Percentiles rank a stretch among this genome's conserved stretches.
These are phyloP conservation scores for Fusarium concolor DNA, from an alignment of 2,329 filamentous ascomycete species.

Conservation along the genomic window DNA sequence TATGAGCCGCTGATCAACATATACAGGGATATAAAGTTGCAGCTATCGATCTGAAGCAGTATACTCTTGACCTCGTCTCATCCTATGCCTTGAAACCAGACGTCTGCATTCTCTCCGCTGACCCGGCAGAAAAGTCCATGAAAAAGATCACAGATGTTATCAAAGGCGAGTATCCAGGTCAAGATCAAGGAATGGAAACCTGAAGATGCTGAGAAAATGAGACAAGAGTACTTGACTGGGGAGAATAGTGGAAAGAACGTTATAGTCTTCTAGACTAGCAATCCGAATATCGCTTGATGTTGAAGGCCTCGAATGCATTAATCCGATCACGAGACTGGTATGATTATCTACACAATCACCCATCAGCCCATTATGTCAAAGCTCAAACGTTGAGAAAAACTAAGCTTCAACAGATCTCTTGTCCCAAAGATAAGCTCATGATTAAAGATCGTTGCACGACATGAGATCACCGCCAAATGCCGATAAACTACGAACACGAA, in stretches of 20 bases:
- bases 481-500: slow-evolving; percentile 22
- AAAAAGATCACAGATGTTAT: not conserved
- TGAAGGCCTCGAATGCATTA: not conserved
- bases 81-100: slow-evolving; percentile 9
- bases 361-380: not conserved
- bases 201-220: slow-evolving; percentile 17
- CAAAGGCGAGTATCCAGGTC: not conserved
- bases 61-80: slow-evolving; percentile 2
- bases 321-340: not conserved
- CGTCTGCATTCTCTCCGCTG: not conserved
- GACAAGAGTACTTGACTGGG: slow-evolving; percentile 2
- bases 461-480: not conserved
- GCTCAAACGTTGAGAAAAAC: not conserved
- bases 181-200: slow-evolving; percentile 16
- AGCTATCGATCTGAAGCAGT: slow-evolving; percentile 7
- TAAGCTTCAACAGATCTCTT: slow-evolving; percentile 7
- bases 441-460: not conserved
- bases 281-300: no score
- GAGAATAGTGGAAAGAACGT: slow-evolving; percentile 4
- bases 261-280: not conserved
- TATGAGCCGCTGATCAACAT: not conserved
- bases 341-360: not conserved
- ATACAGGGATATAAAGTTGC: slow-evolving; percentile 7
- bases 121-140: not conserved
- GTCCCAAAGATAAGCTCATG: not conserved